Base-by-base conservation (phyloP, 2,329 filamentous ascomycete species). In the Cryphonectria radicalis region DNA sequence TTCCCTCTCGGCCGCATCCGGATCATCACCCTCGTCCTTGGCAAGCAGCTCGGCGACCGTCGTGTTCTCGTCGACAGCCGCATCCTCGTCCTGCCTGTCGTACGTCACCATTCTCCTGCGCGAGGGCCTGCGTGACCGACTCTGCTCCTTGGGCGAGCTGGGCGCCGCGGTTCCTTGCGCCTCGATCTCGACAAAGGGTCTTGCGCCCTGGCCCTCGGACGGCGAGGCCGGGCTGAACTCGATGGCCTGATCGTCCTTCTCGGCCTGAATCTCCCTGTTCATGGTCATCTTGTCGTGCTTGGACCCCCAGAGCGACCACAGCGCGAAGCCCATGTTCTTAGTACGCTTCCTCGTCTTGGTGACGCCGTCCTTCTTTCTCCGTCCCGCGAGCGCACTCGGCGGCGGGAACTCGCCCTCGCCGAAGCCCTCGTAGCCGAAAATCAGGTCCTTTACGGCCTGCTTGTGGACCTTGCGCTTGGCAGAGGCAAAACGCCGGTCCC, bases 301-400 rank as follows among this genome's bases (percentile, higher is more conserved):
- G 63, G 92, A 95, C 19, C 93, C 94, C 92, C 94, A 97, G 1
- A 91, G 85, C 66, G 90, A 92, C 95, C 95, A 98, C 74, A 98
- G 83, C 2, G 91, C 89, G 79, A 98, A 84, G 10, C 92, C 93
- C 81, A 92, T 89, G 74, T 92, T 94, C 84, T 88, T 91, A 75
- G 66, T 69, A 25, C 73, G 75, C 43, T 82, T 86, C 80, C 85
- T 90, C 78, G 87, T 86, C 76, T 84, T 85, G 73, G 86, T 85
- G n/a, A 84, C 79, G 75, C 83, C 75, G 66, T 83, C 82, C 50
- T 82, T 82, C 74, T 85, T 86, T 71, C 91, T 86, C 70, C 93
- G 85, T 0, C 93, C 92, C 1, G 92, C 94, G 13, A 98, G 82
- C 0, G 96, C 94, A 60, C 92, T 94, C 0, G 94, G 92, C 1